Evolutionary conservation across 495 filamentous ascomycete species (phyloP).

Genomic region (Amphirosellinia nigrospora): DNA sequence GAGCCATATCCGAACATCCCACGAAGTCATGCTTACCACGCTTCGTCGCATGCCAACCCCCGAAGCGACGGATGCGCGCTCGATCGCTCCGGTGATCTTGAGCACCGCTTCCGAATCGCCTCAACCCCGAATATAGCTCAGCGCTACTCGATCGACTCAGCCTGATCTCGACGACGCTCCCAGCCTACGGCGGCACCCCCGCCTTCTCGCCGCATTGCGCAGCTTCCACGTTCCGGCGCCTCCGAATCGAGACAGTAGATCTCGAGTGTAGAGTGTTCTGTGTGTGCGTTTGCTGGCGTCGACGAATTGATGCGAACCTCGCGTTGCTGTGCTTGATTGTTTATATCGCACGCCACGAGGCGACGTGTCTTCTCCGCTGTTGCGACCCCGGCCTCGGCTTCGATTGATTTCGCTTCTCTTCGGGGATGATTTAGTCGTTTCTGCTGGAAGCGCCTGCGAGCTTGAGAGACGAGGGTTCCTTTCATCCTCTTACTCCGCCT

Average conservation of each 20-base stretch:
- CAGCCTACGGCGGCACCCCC: conserved; percentile 23
- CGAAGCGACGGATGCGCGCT: conserved; percentile 17
- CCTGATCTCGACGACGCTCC: conserved; percentile 28
- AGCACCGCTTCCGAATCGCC: conserved; percentile 7
- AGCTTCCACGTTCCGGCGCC: conserved; percentile 17
- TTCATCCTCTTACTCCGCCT: not conserved
- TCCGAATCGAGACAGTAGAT: conserved; percentile 14
- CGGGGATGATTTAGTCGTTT: conserved; percentile 23
- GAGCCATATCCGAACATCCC: conserved; percentile 18
- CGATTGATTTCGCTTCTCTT: conserved; percentile 20
- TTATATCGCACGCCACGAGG: conserved; percentile 17
- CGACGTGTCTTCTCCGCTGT: conserved; percentile 24
- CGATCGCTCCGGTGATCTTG: conserved; percentile 24
- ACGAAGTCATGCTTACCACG: not conserved
- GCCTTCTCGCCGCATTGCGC: conserved; percentile 15
- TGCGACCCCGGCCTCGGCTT: conserved; percentile 20
- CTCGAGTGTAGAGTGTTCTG: conserved; percentile 6
- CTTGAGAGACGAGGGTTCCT: conserved; percentile 20
- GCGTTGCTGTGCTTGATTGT: conserved; percentile 19
- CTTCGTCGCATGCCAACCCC: conserved; percentile 3
- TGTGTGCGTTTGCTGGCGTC: conserved; percentile 17
- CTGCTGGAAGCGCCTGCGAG: conserved; percentile 22
- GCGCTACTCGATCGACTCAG: conserved; percentile 21
- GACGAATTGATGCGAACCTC: conserved; percentile 22
- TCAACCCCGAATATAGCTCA: conserved; percentile 16